Percentiles rank a stretch among this genome's conserved stretches.
Evolutionary conservation across 768 basidiomycete species (phyloP).

Genomic region (Multifurca ochricompacta): DNA sequence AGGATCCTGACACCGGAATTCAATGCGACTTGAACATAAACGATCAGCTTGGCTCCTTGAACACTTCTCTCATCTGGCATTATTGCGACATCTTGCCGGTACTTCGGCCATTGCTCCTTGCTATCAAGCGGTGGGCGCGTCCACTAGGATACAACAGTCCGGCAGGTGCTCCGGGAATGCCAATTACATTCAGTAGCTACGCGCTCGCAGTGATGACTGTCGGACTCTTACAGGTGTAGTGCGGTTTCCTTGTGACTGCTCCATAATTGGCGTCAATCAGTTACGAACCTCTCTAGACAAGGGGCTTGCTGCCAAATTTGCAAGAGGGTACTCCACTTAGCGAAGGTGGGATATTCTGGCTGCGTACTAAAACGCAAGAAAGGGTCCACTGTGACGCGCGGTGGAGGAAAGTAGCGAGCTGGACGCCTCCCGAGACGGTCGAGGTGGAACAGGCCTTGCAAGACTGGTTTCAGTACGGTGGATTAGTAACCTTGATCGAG

Average conservation of each 20-base stretch:
- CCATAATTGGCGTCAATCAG: neutral
- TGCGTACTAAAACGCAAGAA: conserved; percentile 19
- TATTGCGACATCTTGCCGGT: conserved; percentile 44
- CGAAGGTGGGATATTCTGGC: conserved; percentile 29
- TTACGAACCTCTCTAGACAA: conserved; percentile 29
- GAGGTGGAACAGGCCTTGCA: conserved; percentile 13
- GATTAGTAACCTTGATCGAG: neutral
- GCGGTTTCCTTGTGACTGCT: neutral
- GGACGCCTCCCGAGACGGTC: conserved; percentile 5
- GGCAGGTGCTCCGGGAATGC: conserved; percentile 14
- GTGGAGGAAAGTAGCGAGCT: conserved; percentile 5
- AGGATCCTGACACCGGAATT: conserved; percentile 35
- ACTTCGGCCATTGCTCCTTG: conserved; percentile 36
- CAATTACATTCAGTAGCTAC: conserved; percentile 52
- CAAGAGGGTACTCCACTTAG: conserved; percentile 32
- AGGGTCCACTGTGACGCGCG: conserved; percentile 14
- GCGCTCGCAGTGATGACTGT: conserved; percentile 54
- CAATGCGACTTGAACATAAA: conserved; percentile 57
- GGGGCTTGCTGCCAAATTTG: conserved; percentile 43
- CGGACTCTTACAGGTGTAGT: conserved; percentile 46
- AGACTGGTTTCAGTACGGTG: conserved; percentile 3
- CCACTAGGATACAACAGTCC: conserved; percentile 45
- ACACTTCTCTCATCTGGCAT: conserved; percentile 41
- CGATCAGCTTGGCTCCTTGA: conserved; percentile 46
- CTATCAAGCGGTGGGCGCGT: conserved; percentile 56